Evolutionary conservation across 2,329 filamentous ascomycete genomes (phyloP).

Genomic region (Aplosporella prunicola): DNA sequence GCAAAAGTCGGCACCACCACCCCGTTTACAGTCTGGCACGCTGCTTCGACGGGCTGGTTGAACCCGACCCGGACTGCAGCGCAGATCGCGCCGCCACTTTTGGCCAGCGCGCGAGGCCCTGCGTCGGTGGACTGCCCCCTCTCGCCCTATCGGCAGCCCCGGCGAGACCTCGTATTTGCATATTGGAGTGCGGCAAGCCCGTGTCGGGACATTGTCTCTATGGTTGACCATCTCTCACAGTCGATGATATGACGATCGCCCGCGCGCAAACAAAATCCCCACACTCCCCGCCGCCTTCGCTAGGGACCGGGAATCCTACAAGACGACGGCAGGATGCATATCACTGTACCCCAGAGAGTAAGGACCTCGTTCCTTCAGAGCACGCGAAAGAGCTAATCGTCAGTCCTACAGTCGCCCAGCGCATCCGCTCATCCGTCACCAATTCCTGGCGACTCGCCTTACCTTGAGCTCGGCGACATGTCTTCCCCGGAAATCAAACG

Average conservation of each 20-base stretch:
- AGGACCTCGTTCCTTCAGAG: no score
- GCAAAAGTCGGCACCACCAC: no score
- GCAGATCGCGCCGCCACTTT: no score
- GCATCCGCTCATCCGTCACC: background rate
- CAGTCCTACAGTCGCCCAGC: background rate
- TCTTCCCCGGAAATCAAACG: no score
- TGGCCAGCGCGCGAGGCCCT: no score
- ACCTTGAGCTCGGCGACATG: conserved; percentile 7
- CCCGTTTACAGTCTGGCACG: no score
- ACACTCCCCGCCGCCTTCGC: background rate
- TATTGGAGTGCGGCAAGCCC: background rate
- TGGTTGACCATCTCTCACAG: background rate
- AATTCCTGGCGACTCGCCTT: background rate
- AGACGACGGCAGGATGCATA: conserved; percentile 3
- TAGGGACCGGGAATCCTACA: no score
- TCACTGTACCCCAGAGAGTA: no score
- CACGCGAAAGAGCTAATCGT: no score
- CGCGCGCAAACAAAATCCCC: conserved; percentile 2
- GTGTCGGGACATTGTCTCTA: background rate
- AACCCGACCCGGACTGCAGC: no score
- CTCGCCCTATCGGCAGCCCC: conserved; percentile 4
- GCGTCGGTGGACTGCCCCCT: no score
- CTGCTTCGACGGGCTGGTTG: no score
- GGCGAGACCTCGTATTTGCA: conserved; percentile 7
- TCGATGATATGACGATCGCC: conserved; percentile 8